Base-by-base conservation (phyloP, 78 protist species). In the Guillardia theta region DNA sequence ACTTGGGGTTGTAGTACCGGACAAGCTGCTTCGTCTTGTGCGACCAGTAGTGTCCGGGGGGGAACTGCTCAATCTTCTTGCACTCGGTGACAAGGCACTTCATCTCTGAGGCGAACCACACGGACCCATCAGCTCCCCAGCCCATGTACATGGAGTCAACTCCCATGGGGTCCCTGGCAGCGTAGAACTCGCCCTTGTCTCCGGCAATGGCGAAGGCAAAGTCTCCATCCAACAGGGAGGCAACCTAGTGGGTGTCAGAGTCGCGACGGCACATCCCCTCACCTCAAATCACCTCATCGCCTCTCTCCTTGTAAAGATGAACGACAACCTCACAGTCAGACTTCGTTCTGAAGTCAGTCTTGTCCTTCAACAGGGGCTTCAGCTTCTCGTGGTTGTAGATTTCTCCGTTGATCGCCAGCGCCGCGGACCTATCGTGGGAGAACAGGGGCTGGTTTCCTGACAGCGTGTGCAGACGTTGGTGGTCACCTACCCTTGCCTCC, bases 311-410 rank as follows among this genome's bases (percentile, higher is more conserved):
- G 48, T 88, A 88, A 24, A 88, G 44, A 30, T 88, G 93, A n/a
- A 53, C 10, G 10, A 88, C 39, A 4, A 53, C 64, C 70, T 88
- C 93, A 47, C 93, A 88, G 45, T 88, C 93, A 1, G 93, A 88
- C 19, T 48, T 53, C 36, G 93, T 88, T 4, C 77, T 39, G 64
- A 48, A 88, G 15, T 12, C 19, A 15, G 83, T 41, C 10, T 6
- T 18, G 47, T 87, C 64, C 92, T 87, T 87, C 33, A 44, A 33
- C 44, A 30, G 45, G 50, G 6, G 5, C 58, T 80, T 44, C 50
- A 92, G 94, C 50, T 21, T 19, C 58, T 46, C 36, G 95, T 93
- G 92, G 95, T 93, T 93, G 95, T 93, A 93, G 95, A 93, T 93
- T 78, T 93, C 95, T 6, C 95, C 95, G 78, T 93, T 93, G 37